Evolutionary conservation across 345 rosid species (phyloP).

Genomic region (Arabis hirsuta): DNA sequence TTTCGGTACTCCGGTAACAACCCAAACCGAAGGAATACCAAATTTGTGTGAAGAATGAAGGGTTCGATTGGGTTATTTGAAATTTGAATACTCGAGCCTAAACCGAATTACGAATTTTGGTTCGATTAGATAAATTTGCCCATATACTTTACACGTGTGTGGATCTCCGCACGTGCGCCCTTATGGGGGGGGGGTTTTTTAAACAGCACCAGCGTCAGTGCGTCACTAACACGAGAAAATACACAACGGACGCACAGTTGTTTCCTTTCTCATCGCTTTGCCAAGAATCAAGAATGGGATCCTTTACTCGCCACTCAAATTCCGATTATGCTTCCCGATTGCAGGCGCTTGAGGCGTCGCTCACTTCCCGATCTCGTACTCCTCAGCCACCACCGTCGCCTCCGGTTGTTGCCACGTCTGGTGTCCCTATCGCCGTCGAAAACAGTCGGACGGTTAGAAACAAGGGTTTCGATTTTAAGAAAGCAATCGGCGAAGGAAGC

Average conservation of each 20-base stretch:
- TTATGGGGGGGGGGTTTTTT: background rate
- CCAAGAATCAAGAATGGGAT: slow-evolving; percentile 16
- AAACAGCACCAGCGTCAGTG: too few relatives aligned
- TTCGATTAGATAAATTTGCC: too few relatives aligned
- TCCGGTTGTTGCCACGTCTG: slow-evolving; percentile 13
- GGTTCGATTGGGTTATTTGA: too few relatives aligned
- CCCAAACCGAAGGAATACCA: too few relatives aligned
- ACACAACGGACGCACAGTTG: slow-evolving; percentile 3
- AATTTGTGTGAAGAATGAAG: too few relatives aligned
- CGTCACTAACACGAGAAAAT: background rate
- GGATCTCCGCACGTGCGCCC: background rate
- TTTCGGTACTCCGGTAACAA: too few relatives aligned
- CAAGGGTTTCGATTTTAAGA: slow-evolving; percentile 43
- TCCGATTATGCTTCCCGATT: slow-evolving; percentile 54
- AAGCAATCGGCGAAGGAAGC: slow-evolving; percentile 53
- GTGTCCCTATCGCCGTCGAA: slow-evolving; percentile 34
- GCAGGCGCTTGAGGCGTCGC: slow-evolving; percentile 55
- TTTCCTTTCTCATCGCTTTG: background rate
- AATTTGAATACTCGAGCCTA: too few relatives aligned
- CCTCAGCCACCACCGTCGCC: slow-evolving; percentile 29
- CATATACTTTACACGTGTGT: too few relatives aligned
- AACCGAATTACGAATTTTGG: too few relatives aligned
- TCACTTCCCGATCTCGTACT: slow-evolving; percentile 25
- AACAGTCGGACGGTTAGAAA: slow-evolving; percentile 44
- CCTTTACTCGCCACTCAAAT: slow-evolving; percentile 47